Percentiles rank a stretch among this genome's conserved stretches.
Conservation (phyloP, 2,329 filamentous ascomycete species). For the Claviceps africana region DNA sequence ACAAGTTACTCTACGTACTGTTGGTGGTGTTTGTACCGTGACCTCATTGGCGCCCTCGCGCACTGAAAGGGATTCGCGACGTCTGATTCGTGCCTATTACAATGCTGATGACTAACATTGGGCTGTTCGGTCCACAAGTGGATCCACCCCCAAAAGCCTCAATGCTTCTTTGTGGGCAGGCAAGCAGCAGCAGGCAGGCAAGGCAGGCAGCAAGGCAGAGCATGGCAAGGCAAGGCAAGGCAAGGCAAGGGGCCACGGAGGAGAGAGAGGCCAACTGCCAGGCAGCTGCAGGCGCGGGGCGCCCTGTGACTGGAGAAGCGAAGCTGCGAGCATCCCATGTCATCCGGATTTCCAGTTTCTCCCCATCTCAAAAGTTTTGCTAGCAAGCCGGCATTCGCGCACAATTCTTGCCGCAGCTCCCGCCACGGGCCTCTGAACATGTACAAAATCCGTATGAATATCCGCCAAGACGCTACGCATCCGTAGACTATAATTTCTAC, state of each 20-base stretch:
- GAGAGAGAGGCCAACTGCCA: neutral
- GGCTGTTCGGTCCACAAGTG: neutral
- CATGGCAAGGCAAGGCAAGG: neutral
- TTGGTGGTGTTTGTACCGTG: too few species aligned
- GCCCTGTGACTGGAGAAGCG: conserved; percentile 1
- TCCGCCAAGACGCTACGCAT: conserved; percentile 31
- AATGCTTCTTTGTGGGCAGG: neutral
- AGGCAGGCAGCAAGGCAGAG: neutral
- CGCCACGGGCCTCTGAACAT: conserved; percentile 38
- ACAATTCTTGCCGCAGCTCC: conserved; percentile 30
- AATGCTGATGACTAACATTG: neutral
- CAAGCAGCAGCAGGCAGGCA: too few species aligned
- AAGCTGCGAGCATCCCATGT: conserved; percentile 4
- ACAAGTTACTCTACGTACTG: too few species aligned
- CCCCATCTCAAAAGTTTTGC: conserved; percentile 34
- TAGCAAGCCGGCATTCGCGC: conserved; percentile 29
- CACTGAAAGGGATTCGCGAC: too few species aligned
- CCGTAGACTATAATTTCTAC: conserved; percentile 41
- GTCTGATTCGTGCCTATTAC: neutral
- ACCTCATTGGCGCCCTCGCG: too few species aligned
- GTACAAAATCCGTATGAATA: conserved; percentile 35
- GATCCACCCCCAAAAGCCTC: neutral
- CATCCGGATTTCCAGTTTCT: conserved; percentile 14
- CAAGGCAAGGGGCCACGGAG: too few species aligned
- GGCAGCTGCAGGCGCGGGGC: neutral